phyloP scores from a whole-genome alignment of 1,284 basidiomycete species.

The Trichosporon sp. region DNA sequence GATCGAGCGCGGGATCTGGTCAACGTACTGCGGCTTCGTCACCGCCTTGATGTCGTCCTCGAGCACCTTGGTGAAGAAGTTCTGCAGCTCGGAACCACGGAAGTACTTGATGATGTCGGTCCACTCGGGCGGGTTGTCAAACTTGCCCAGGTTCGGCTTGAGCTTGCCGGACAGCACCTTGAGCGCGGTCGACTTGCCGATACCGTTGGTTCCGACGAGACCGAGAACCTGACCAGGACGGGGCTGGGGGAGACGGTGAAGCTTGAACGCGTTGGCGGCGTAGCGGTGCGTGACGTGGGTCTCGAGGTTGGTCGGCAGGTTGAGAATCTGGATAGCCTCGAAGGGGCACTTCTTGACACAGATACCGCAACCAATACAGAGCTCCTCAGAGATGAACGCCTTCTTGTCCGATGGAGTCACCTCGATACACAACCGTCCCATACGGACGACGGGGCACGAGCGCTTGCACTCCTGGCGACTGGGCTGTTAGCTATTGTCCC shows the following conservation, averaged over 20 bases:
- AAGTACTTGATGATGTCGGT: constrained; percentile 96
- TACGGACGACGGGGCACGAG: constrained; percentile 97
- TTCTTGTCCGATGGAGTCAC: constrained; percentile 92
- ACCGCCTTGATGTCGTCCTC: constrained; percentile 97
- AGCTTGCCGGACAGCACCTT: constrained; percentile 94
- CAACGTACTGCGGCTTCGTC: constrained; percentile 98
- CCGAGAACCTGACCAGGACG: constrained; percentile 93
- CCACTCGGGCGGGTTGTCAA: constrained; percentile 87
- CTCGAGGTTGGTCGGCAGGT: constrained; percentile 91
- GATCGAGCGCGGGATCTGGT: constrained; percentile 93
- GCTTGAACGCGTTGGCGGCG: constrained; percentile 95
- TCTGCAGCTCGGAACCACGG: constrained; percentile 94
- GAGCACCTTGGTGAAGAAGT: constrained; percentile 98
- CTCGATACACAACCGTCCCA: constrained; percentile 98
- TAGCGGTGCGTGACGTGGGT: constrained; percentile 95
- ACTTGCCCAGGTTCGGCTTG: constrained; percentile 66
- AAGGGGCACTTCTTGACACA: constrained; percentile 99
- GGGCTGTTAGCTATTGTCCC: constrained; percentile 13
- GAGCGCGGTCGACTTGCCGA: constrained; percentile 93
- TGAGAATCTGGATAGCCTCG: constrained; percentile 96
- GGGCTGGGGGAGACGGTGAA: constrained; percentile 92
- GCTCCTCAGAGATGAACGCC: constrained; percentile 93
- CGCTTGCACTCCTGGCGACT: constrained; percentile 59
- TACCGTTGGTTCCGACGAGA: constrained; percentile 96
- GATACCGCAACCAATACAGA: constrained; percentile 97